These are phyloP conservation scores for Roridomyces roridus DNA, from an alignment of 768 basidiomycete species.

Conservation along the genomic window DNA sequence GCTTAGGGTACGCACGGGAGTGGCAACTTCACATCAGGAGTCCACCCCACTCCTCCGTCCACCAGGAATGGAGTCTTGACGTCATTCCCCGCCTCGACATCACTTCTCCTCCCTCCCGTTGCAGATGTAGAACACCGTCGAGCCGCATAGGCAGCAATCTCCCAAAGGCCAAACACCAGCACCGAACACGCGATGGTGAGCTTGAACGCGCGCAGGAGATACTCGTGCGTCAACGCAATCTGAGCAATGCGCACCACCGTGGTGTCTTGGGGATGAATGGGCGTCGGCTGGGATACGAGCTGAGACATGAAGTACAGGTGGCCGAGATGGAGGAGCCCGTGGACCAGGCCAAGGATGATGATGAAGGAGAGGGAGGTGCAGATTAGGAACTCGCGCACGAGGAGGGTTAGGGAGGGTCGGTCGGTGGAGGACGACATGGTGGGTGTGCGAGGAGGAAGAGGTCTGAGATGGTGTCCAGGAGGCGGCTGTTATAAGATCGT, in stretches of 20 bases:
- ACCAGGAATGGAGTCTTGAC: no score
- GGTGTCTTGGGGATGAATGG: neutral
- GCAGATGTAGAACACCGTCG: no score
- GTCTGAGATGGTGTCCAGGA: no score
- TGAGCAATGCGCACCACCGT: neutral
- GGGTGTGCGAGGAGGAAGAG: no score
- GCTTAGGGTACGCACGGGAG: no score
- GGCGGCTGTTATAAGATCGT: no score
- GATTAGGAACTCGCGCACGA: slow-evolving; percentile 14
- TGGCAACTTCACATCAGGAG: no score
- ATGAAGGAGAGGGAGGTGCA: slow-evolving; percentile 12
- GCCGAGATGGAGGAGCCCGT: slow-evolving; percentile 4
- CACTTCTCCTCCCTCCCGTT: no score
- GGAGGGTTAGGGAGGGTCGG: no score
- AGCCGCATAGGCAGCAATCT: no score
- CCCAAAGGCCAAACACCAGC: slow-evolving; percentile 9
- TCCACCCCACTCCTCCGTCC: no score
- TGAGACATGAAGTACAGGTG: neutral
- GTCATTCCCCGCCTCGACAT: no score
- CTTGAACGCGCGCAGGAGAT: slow-evolving; percentile 10
- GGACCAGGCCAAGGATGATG: slow-evolving; percentile 9
- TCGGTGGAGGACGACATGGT: neutral
- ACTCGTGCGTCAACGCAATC: slow-evolving; percentile 1
- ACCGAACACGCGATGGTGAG: slow-evolving; percentile 13
- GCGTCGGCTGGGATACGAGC: neutral